These are phyloP conservation scores for Aegilops bicornis DNA, from an alignment of 176 grass and related monocot species.

Conservation along the genomic window DNA sequence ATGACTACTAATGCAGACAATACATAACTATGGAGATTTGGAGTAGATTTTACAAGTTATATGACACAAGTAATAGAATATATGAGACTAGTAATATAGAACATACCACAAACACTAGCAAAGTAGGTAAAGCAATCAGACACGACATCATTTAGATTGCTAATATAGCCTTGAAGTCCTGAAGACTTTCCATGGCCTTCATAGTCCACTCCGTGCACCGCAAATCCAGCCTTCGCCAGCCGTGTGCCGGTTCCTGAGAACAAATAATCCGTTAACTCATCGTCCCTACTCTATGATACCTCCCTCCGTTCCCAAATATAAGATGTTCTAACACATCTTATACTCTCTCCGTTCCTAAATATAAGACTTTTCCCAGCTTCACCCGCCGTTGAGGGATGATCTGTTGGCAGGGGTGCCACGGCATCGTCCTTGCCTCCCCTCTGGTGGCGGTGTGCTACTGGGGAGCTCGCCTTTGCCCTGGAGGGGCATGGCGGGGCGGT, in stretches of 20 bases:
- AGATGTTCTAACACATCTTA: too few relatives aligned
- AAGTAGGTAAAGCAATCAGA: conserved; percentile 54
- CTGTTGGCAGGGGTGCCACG: too few relatives aligned
- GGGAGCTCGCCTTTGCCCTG: too few relatives aligned
- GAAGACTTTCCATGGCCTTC: conserved; percentile 77
- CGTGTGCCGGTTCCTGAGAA: conserved; percentile 47
- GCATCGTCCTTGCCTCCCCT: too few relatives aligned
- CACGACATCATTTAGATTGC: conserved; percentile 43
- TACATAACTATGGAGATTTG: not conserved
- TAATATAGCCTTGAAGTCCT: conserved; percentile 71
- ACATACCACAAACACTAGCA: conserved; percentile 53
- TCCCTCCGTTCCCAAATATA: too few relatives aligned
- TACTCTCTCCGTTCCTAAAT: too few relatives aligned
- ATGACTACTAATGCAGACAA: not conserved
- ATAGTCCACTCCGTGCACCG: conserved; percentile 71
- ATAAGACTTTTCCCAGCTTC: too few relatives aligned
- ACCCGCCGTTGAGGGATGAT: too few relatives aligned
- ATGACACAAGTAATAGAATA: not conserved
- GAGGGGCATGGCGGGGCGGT: too few relatives aligned
- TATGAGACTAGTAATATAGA: not conserved
- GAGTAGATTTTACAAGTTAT: not conserved
- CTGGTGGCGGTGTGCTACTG: too few relatives aligned
- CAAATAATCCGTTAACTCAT: not conserved
- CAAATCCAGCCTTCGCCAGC: conserved; percentile 61
- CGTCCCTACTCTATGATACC: not conserved